Evolutionary conservation across 2,329 filamentous ascomycete genomes (phyloP).

Genomic region (Hypoxylon sp.): DNA sequence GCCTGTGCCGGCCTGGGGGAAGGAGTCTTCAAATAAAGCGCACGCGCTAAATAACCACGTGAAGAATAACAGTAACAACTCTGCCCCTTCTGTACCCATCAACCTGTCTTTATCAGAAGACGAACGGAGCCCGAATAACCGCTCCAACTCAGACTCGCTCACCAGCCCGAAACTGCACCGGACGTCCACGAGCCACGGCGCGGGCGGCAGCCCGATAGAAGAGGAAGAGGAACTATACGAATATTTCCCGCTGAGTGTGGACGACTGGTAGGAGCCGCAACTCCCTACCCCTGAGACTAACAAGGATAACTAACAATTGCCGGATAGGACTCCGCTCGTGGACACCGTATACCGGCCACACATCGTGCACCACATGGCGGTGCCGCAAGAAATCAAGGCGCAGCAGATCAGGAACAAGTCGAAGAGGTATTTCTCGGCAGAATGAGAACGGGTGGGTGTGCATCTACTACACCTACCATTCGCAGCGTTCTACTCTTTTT

Average conservation of each 20-base stretch:
- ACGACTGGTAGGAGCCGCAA: constrained; percentile 77
- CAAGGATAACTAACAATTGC: constrained; percentile 1
- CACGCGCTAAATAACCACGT: constrained; percentile 42
- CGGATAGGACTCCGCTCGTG: constrained; percentile 46
- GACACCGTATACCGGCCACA: constrained; percentile 69
- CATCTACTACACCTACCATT: no score
- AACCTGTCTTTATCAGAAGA: constrained; percentile 71
- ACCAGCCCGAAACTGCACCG: constrained; percentile 61
- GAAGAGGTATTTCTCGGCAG: constrained; percentile 79
- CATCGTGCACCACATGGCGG: constrained; percentile 88
- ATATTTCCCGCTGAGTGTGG: constrained; percentile 90
- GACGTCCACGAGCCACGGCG: constrained; percentile 52
- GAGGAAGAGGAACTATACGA: constrained; percentile 89
- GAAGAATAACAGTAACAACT: constrained; percentile 44
- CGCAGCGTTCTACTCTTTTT: not conserved
- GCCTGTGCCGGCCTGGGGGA: constrained; percentile 65
- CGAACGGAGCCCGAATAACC: constrained; percentile 67
- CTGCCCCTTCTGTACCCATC: constrained; percentile 55
- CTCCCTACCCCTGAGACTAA: no score
- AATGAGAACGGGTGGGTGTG: constrained; percentile 54
- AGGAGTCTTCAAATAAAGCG: constrained; percentile 48
- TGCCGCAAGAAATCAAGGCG: constrained; percentile 77
- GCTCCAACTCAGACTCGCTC: constrained; percentile 60
- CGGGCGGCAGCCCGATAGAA: constrained; percentile 74
- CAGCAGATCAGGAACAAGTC: constrained; percentile 74